Evolutionary conservation across 768 basidiomycete species (phyloP), one percentile per base, ranked within the genome.

Genomic region (Dictyophora rubrovolvata): DNA sequence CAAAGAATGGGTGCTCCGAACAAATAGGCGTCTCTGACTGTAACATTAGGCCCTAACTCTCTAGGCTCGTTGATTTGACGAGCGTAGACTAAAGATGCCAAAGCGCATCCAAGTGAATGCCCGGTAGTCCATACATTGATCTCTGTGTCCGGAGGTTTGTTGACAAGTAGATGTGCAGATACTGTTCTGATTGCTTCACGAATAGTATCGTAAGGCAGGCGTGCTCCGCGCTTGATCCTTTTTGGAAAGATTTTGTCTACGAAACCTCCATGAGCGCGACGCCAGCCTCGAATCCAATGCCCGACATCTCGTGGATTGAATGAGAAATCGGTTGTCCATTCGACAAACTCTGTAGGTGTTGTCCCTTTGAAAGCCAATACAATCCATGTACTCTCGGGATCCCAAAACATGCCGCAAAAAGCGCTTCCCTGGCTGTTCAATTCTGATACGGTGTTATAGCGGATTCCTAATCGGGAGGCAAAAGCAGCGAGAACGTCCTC

Each of bases 291-390:
- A 14, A 66, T 61, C 56, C 65, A 63, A 28, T 63, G 42, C 11
- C 64, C 64, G 1, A 60, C 64, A 49, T 63, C 60, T 48, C 62
- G 35, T 12, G 62, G 57, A 10, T 58, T 56, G 48, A 61, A 63
- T 11, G 61, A 55, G 33, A 66, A 66, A 47, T 66, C 65, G 3
- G 61, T 54, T 22, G 60, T 56, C 65, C 65, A 66, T 50, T 66
- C 65, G 8, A 48, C 51, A 52, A 66, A 66, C 46, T 66, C 65
- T 10, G 52, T 54, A 17, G 62, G 64, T 33, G 47, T 48, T 5
- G 65, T 66, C 28, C 65, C 65, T 50, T 64, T 66, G 62, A 63
- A 66, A 1, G 63, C 63, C 12, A 63, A 54, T 17, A 66, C 59
- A 55, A 66, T 63, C 51, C 55, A 66, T 9, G 62, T 66, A 10